phyloP scores from a whole-genome alignment of 805 yeast genomes.

The Jamesozyma rosinii region DNA sequence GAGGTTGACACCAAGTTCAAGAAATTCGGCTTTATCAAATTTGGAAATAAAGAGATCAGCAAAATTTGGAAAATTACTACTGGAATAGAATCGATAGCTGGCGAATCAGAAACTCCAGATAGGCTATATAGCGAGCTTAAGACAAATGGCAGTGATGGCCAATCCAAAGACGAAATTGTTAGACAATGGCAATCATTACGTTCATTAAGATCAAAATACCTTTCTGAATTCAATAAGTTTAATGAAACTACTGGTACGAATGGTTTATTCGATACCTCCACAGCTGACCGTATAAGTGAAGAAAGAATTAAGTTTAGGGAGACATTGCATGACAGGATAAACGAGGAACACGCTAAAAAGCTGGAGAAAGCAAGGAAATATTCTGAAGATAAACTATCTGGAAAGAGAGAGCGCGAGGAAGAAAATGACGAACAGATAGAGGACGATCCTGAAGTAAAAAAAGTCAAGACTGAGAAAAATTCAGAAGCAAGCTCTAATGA shows the following conservation, averaged over 20 bases:
- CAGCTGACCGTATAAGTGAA: conserved; percentile 13
- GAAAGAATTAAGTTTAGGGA: conserved; percentile 6
- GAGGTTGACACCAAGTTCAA: conserved; percentile 17
- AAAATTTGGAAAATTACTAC: conserved; percentile 34
- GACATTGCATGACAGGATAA: conserved; percentile 8
- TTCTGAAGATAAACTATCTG: conserved; percentile 7
- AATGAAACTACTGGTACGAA: conserved; percentile 31
- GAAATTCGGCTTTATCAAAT: conserved; percentile 24
- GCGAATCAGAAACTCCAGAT: conserved; percentile 16
- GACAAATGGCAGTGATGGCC: conserved; percentile 4
- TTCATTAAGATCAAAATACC: conserved; percentile 30
- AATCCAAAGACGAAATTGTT: conserved; percentile 16
- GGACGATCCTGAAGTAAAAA: not conserved
- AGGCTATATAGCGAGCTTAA: conserved; percentile 14
- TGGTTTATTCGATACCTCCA: conserved; percentile 31
- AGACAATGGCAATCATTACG: conserved; percentile 39
- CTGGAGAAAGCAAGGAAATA: conserved; percentile 18
- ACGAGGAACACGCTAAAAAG: conserved; percentile 14
- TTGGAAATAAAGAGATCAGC: conserved; percentile 28
- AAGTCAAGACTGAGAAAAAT: not conserved
- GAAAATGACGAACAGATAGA: not conserved
- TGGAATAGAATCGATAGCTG: conserved; percentile 31
- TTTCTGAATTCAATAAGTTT: conserved; percentile 33
- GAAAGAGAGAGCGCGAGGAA: conserved; percentile 9
- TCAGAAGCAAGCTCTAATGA: not conserved